Evolutionary conservation across 768 basidiomycete species (phyloP).

Genomic region (Phlebiopsis flavidoalba): DNA sequence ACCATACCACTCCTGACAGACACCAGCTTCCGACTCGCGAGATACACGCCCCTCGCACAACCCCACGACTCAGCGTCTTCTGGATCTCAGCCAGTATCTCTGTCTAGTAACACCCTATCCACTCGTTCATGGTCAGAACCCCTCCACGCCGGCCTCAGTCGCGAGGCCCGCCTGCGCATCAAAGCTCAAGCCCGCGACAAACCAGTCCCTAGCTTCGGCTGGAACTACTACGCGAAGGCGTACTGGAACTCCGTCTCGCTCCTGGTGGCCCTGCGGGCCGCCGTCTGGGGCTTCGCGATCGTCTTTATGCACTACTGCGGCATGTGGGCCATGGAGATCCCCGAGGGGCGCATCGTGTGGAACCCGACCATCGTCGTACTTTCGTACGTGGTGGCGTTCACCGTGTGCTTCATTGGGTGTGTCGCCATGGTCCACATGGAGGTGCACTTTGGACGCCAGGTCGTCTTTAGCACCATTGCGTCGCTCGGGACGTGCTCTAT

Average conservation of each 20-base stretch:
- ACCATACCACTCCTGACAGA: slow-evolving; percentile 5
- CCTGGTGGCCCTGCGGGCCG: slow-evolving; percentile 17
- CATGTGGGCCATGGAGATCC: slow-evolving; percentile 27
- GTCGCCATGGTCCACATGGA: slow-evolving; percentile 25
- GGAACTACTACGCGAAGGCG: slow-evolving; percentile 18
- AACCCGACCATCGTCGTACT: slow-evolving; percentile 17
- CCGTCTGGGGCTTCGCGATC: slow-evolving; percentile 23
- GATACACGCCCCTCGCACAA: neutral
- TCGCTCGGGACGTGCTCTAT: slow-evolving; percentile 21
- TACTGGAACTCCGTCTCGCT: slow-evolving; percentile 17
- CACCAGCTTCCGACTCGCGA: slow-evolving; percentile 9
- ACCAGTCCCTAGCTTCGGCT: slow-evolving; percentile 19
- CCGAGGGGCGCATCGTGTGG: slow-evolving; percentile 21
- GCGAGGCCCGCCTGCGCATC: slow-evolving; percentile 22
- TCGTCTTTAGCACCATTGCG: slow-evolving; percentile 24
- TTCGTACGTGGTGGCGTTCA: slow-evolving; percentile 23
- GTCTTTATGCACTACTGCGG: slow-evolving; percentile 28
- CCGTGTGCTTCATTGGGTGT: slow-evolving; percentile 22
- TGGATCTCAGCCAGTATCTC: slow-evolving; percentile 3
- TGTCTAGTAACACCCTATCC: slow-evolving; percentile 16
- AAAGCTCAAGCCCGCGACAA: slow-evolving; percentile 22
- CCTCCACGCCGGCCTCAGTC: slow-evolving; percentile 21
- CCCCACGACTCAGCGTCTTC: slow-evolving; percentile 9
- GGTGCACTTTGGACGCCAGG: slow-evolving; percentile 21
- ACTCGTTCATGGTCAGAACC: slow-evolving; percentile 20